A percentile compares a stretch with the other conserved stretches of the same genome.
Conservation (phyloP, 345 rosid genomes). For the Psidium guajava region DNA sequence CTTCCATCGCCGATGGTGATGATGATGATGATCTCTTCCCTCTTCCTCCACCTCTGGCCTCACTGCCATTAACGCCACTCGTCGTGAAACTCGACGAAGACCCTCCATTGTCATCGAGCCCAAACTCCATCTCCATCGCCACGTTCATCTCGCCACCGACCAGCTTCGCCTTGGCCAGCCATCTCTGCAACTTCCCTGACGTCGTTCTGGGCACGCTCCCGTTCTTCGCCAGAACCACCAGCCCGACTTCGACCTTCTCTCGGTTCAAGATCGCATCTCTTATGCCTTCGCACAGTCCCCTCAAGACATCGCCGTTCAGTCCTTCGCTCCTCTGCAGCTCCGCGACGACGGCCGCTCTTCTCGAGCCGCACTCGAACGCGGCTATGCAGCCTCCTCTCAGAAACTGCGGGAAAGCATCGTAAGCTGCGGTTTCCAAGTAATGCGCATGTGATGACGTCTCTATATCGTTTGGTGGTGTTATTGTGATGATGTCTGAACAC, state of each 20-base stretch:
- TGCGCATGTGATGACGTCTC: conserved; percentile 18
- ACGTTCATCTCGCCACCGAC: conserved; percentile 17
- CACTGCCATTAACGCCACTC: neutral
- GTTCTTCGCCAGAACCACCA: conserved; percentile 31
- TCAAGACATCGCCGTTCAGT: conserved; percentile 4
- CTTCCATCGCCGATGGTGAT: neutral
- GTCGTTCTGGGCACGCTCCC: conserved; percentile 45
- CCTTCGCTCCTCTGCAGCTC: conserved; percentile 33
- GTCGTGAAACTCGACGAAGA: neutral
- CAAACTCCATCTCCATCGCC: conserved; percentile 18
- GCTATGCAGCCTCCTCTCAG: conserved; percentile 48
- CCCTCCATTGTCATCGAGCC: neutral
- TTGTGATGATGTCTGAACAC: conserved; percentile 31
- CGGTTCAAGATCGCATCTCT: conserved; percentile 15
- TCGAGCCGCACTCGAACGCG: conserved; percentile 17
- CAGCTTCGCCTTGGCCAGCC: conserved; percentile 35
- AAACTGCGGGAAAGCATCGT: conserved; percentile 15
- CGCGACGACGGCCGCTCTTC: conserved; percentile 21
- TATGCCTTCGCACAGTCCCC: conserved; percentile 21
- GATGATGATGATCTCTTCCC: neutral
- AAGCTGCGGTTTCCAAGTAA: conserved; percentile 38
- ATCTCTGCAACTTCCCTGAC: conserved; percentile 52
- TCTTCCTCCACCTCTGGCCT: neutral
- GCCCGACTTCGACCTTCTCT: conserved; percentile 25
- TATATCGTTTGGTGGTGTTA: conserved; percentile 10